Conservation (phyloP, 2,329 filamentous ascomycete species). For the Aspergillus eucalypticola region DNA sequence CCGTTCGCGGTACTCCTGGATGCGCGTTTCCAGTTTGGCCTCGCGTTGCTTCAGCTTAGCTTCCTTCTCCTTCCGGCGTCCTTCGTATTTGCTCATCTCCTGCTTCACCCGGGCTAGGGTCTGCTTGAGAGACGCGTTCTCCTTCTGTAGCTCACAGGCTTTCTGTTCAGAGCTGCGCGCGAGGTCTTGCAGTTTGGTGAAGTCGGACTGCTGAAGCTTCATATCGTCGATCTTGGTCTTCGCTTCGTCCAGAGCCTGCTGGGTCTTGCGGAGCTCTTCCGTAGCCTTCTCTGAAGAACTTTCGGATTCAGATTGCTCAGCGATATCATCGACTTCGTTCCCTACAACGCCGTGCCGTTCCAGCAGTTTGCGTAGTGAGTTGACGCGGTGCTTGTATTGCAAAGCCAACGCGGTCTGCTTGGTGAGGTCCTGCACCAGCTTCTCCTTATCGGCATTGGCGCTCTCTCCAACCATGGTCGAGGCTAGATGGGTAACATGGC, state of each 20-base stretch:
- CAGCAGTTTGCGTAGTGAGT: slow-evolving; percentile 37
- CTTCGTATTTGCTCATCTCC: slow-evolving; percentile 46
- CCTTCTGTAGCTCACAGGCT: slow-evolving; percentile 42
- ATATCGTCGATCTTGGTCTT: slow-evolving; percentile 38
- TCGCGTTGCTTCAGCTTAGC: slow-evolving; percentile 43
- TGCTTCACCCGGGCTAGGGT: slow-evolving; percentile 44
- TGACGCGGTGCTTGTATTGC: slow-evolving; percentile 47
- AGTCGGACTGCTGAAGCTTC: slow-evolving; percentile 33
- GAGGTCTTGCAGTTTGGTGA: slow-evolving; percentile 37
- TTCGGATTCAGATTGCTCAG: slow-evolving; percentile 24
- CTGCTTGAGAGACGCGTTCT: slow-evolving; percentile 44
- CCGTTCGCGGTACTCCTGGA: slow-evolving; percentile 44
- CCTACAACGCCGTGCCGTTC: slow-evolving; percentile 43
- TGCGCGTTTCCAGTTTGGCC: slow-evolving; percentile 39
- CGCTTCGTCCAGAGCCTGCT: slow-evolving; percentile 38
- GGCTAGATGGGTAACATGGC: slow-evolving; percentile 44
- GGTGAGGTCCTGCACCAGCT: slow-evolving; percentile 44
- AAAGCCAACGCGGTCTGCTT: slow-evolving; percentile 48
- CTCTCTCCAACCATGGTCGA: slow-evolving; percentile 39
- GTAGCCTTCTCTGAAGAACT: slow-evolving; percentile 18
- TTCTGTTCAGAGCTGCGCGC: slow-evolving; percentile 44
- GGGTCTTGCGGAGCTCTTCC: slow-evolving; percentile 34
- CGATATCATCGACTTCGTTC: slow-evolving; percentile 23
- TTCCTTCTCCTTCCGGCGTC: slow-evolving; percentile 46
- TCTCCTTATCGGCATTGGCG: slow-evolving; percentile 38